These are phyloP conservation scores for Bruguiera hainesii DNA, from an alignment of 441 rosid genomes.

Conservation along the genomic window DNA sequence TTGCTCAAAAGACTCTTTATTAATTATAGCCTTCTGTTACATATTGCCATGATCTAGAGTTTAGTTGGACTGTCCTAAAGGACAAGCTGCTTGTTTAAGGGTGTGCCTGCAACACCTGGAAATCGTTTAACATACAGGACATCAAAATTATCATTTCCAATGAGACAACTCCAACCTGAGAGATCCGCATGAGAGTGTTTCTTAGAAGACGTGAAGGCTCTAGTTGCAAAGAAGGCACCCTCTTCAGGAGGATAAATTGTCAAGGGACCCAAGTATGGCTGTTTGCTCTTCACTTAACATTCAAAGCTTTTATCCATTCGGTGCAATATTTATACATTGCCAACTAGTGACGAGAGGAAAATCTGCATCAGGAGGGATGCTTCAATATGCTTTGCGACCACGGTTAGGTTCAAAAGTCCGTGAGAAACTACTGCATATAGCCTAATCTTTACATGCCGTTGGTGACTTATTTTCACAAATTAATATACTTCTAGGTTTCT, in stretches of 20 bases:
- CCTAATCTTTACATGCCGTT: background rate
- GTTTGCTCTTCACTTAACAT: conserved; percentile 26
- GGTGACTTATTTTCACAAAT: background rate
- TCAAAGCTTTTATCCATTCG: conserved; percentile 17
- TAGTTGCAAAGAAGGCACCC: conserved; percentile 29
- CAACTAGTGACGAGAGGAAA: conserved; percentile 9
- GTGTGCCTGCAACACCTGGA: conserved; percentile 14
- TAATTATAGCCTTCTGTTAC: no score
- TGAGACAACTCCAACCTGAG: conserved; percentile 21
- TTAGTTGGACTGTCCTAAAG: no score
- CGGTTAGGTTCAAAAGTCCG: background rate
- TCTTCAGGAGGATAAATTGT: conserved; percentile 40
- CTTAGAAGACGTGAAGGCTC: conserved; percentile 27
- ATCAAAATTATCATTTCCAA: background rate
- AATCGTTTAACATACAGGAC: background rate
- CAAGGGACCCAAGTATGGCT: conserved; percentile 39
- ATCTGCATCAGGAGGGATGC: conserved; percentile 11
- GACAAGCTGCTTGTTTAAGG: no score
- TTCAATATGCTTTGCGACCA: conserved; percentile 15
- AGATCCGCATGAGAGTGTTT: conserved; percentile 36
- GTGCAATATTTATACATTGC: conserved; percentile 13
- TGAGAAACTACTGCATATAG: background rate
- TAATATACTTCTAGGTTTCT: no score
- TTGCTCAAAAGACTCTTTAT: no score
- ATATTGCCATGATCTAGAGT: no score